These are phyloP conservation scores for Monilinia fructigena DNA, from an alignment of 2,329 filamentous ascomycete genomes.

Conservation along the genomic window DNA sequence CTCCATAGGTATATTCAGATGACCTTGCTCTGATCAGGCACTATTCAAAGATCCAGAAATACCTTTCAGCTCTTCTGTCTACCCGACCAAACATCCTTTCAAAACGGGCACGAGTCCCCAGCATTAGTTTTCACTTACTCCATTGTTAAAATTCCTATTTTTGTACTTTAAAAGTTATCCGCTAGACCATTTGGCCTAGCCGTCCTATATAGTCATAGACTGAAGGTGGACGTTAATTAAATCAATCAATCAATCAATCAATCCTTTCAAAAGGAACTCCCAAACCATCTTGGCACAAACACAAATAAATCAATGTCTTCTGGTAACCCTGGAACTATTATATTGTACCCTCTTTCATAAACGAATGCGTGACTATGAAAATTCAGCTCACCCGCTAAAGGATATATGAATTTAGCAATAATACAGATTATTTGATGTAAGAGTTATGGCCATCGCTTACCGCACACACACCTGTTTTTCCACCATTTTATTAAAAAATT, in stretches of 20 bases:
- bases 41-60: conserved; percentile 3
- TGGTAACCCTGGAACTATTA: background rate
- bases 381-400: conserved; percentile 18
- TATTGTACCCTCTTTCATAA: background rate
- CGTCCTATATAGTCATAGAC: no score
- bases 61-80: conserved; percentile 10
- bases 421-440: background rate
- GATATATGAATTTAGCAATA: no score
- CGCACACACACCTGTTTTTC: no score
- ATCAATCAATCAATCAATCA: no score
- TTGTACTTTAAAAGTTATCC: no score
- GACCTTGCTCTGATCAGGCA: conserved; percentile 6
- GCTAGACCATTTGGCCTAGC: no score
- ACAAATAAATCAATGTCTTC: conserved; percentile 1
- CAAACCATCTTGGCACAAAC: conserved; percentile 5
- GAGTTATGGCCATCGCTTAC: no score
- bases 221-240: no score
- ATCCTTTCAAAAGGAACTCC: background rate
- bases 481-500: no score
- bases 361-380: conserved; percentile 13
- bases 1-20: conserved; percentile 1
- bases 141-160: no score
- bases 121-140: no score
- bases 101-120: no score
- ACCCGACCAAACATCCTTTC: background rate